Evolutionary conservation across 257 asterid genomes (phyloP), one percentile per base, ranked within the genome.

Genomic region (Coffea eugenioides): DNA sequence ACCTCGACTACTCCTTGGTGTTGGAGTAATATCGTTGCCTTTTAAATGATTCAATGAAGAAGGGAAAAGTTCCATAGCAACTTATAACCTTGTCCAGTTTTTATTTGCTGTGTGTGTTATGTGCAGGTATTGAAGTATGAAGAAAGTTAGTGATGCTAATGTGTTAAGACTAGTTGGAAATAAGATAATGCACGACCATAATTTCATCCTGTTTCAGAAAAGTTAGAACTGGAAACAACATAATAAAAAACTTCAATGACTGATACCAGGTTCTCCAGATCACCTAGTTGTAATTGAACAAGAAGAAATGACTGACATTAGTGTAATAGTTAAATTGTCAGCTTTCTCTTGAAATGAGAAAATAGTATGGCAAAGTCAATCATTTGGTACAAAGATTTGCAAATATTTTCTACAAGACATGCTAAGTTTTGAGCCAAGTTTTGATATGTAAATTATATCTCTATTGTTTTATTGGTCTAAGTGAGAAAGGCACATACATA

Each of bases 1-100:
- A 79, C 51, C 83, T 56, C 80, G 73, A 73, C 72, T 52, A 36
- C 57, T 77, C 77, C 69, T 78, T 77, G 77, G 59, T 75, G 75
- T 64, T 73, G 56, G 52, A 77, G 46, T 57, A 45, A 75, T 82
- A 31, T 27, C 59, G 75, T 54, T 77, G 66, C 77, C 74, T 77
- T 25, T 12, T 72, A 77, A 36, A 34, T 48, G 45, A 41, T 48
- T 27, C 43, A 76, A 13, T 16, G 46, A 71, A 65, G 20, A 71
- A 49, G 31, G 41, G 57, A 52, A 20, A 31, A 69, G 51, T 46
- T 16, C 20, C 21, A 31, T 11, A 31, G 16, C n/a, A 41, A 13
- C 23, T 34, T 46, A 11, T 31, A 20, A 65, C 56, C 45, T 61
- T 64, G 36, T 48, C 74, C 70, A n/a, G 56, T 74, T 49, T 65